phyloP scores from a whole-genome alignment of 768 basidiomycete genomes.

The Kwoniella pini region DNA sequence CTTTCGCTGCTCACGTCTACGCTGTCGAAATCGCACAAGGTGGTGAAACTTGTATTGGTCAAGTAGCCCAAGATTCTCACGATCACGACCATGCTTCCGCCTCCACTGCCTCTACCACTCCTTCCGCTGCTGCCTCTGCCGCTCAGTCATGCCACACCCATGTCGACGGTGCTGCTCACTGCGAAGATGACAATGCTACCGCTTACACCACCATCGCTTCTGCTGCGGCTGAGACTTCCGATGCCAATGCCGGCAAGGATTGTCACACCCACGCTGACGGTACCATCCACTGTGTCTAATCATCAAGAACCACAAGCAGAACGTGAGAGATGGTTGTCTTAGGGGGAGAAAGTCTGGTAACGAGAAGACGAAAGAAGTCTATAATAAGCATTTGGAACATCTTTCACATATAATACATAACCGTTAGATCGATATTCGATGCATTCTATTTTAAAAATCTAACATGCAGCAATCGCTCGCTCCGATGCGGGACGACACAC shows the following conservation, averaged over 20 bases:
- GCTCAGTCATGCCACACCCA: conserved; percentile 41
- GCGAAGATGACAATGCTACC: conserved; percentile 3
- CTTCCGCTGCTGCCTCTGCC: conserved; percentile 20
- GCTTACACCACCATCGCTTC: conserved; percentile 19
- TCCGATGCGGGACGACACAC: no score
- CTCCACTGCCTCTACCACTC: conserved; percentile 17
- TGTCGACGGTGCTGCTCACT: conserved; percentile 31
- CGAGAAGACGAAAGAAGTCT: no score
- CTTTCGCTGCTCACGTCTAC: conserved; percentile 49
- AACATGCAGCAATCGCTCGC: no score
- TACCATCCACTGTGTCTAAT: conserved; percentile 24
- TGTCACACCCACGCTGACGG: conserved; percentile 39
- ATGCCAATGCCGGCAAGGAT: conserved; percentile 2
- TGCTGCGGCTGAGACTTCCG: conserved; percentile 14
- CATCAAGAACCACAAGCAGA: no score
- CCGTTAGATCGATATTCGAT: no score
- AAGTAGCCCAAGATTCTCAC: conserved; percentile 17
- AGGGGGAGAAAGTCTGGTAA: no score
- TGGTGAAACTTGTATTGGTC: conserved; percentile 38
- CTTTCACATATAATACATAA: no score
- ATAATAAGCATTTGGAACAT: no score
- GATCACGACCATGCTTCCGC: conserved; percentile 4
- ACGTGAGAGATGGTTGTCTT: no score
- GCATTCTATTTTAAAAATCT: no score
- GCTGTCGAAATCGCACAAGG: conserved; percentile 45